A percentile compares a stretch with the other conserved stretches of the same genome.
phyloP scores from a whole-genome alignment of 106 monocot species.

The Acorus gramineus region DNA sequence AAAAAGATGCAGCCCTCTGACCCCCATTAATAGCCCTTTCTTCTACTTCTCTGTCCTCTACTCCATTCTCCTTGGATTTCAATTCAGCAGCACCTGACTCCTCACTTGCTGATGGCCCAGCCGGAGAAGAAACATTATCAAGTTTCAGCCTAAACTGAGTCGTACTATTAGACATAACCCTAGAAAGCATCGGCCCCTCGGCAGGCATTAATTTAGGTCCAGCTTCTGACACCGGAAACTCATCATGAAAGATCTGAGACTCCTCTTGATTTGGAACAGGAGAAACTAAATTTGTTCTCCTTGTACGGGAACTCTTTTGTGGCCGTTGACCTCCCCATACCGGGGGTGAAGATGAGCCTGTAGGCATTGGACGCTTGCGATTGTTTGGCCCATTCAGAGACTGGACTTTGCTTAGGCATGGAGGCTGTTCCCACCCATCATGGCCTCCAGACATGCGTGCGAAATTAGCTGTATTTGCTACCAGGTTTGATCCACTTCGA shows the following conservation, averaged over 20 bases:
- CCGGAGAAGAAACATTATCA: slow-evolving; percentile 9
- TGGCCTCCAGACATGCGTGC: slow-evolving; percentile 17
- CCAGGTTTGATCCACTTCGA: slow-evolving; percentile 31
- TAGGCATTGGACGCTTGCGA: slow-evolving; percentile 33
- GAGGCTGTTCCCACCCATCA: slow-evolving; percentile 42
- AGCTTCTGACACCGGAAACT: slow-evolving; percentile 19
- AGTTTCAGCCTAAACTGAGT: slow-evolving; percentile 26
- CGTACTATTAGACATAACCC: slow-evolving; percentile 15
- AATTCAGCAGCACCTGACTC: slow-evolving; percentile 39
- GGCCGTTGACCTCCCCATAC: slow-evolving; percentile 44
- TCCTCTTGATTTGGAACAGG: slow-evolving; percentile 31
- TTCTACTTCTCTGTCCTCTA: slow-evolving; percentile 32
- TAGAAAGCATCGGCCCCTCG: slow-evolving; percentile 2
- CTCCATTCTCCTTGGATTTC: slow-evolving; percentile 35
- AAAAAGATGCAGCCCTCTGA: slow-evolving; percentile 30
- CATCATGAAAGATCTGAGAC: slow-evolving; percentile 13
- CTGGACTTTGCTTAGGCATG: slow-evolving; percentile 19
- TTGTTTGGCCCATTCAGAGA: slow-evolving; percentile 22
- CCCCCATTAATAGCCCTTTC: slow-evolving; percentile 14
- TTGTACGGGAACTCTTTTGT: slow-evolving; percentile 14
- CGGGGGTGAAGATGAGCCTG: slow-evolving; percentile 39
- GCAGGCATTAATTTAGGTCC: neutral
- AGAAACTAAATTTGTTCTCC: slow-evolving; percentile 53
- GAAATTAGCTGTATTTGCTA: slow-evolving; percentile 31
- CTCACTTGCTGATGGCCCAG: slow-evolving; percentile 36